Evolutionary conservation across 805 yeast genomes (phyloP).

Genomic region (Ogataea minuta): DNA sequence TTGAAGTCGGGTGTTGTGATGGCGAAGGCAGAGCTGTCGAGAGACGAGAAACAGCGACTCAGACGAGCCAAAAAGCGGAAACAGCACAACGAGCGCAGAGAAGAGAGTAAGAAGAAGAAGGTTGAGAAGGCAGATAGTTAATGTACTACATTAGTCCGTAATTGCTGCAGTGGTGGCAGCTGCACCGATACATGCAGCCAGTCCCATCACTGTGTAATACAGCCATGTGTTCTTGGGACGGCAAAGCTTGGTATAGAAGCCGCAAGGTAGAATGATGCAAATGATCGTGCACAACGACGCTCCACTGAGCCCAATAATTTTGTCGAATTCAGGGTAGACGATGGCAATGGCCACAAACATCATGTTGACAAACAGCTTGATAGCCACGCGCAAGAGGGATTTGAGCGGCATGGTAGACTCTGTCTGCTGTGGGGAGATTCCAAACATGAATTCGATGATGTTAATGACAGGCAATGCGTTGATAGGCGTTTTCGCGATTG

Average conservation of each 20-base stretch:
- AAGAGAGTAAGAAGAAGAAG: conserved; percentile 31
- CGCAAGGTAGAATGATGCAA: conserved; percentile 76
- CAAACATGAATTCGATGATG: conserved; percentile 55
- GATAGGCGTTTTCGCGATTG: conserved; percentile 83
- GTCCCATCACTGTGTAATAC: conserved; percentile 41
- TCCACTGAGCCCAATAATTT: conserved; percentile 79
- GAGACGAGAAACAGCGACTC: conserved; percentile 83
- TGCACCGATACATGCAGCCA: conserved; percentile 49
- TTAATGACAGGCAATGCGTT: conserved; percentile 83
- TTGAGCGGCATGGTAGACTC: conserved; percentile 14
- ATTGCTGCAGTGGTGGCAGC: conserved; percentile 62
- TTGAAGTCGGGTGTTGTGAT: conserved; percentile 76
- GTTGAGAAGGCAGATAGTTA: conserved; percentile 18
- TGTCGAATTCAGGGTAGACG: conserved; percentile 78
- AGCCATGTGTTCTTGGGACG: conserved; percentile 42
- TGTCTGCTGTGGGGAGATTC: conserved; percentile 30
- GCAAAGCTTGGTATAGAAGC: conserved; percentile 69
- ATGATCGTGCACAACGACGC: conserved; percentile 78
- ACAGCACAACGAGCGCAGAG: conserved; percentile 36
- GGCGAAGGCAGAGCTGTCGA: conserved; percentile 75
- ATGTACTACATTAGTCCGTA: conserved; percentile 8
- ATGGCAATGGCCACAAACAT: conserved; percentile 66
- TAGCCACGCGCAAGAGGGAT: conserved; percentile 19
- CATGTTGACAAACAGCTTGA: conserved; percentile 55
- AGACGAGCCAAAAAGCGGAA: conserved; percentile 85